A percentile compares a stretch with the other conserved stretches of the same genome.
Evolutionary conservation across 441 rosid genomes (phyloP).

Genomic region (Euphorbia corollata): DNA sequence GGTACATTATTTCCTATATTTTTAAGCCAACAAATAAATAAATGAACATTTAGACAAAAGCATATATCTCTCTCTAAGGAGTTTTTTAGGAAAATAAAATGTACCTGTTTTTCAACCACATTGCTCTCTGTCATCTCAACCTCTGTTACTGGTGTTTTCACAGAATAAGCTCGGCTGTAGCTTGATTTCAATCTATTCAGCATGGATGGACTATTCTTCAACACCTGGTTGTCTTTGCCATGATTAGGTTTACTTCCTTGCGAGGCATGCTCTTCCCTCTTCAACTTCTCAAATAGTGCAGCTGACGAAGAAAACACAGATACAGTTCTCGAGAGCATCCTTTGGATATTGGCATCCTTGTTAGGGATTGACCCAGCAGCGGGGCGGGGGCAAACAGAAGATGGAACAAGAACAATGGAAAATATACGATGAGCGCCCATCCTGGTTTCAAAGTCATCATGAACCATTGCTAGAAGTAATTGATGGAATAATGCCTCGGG

Average conservation of each 20-base stretch:
- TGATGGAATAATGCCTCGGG: constrained; percentile 84
- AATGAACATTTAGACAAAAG: constrained; percentile 11
- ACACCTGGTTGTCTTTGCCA: constrained; percentile 23
- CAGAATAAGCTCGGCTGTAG: constrained; percentile 48
- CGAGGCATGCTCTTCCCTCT: constrained; percentile 33
- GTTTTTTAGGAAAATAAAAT: background rate
- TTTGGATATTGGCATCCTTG: constrained; percentile 51
- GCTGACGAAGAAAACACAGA: constrained; percentile 91
- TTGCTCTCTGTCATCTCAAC: constrained; percentile 30
- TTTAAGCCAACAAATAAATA: constrained; percentile 5
- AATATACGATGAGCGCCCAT: constrained; percentile 77
- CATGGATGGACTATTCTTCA: constrained; percentile 35
- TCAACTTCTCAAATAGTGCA: constrained; percentile 71
- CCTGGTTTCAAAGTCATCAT: constrained; percentile 69
- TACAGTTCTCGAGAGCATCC: constrained; percentile 80
- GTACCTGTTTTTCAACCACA: constrained; percentile 45
- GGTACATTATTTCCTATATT: constrained; percentile 48
- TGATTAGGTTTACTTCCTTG: constrained; percentile 26
- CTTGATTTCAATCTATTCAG: constrained; percentile 58
- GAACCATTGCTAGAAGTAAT: constrained; percentile 77
- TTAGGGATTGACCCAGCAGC: constrained; percentile 31
- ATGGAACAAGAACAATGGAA: constrained; percentile 83
- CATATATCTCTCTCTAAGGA: constrained; percentile 3
- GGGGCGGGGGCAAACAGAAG: constrained; percentile 66
- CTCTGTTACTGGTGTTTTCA: constrained; percentile 25